A percentile compares a stretch with the other conserved stretches of the same genome.
These are phyloP conservation scores for Parmelia sp. DNA, from an alignment of 495 filamentous ascomycete species.

Conservation along the genomic window DNA sequence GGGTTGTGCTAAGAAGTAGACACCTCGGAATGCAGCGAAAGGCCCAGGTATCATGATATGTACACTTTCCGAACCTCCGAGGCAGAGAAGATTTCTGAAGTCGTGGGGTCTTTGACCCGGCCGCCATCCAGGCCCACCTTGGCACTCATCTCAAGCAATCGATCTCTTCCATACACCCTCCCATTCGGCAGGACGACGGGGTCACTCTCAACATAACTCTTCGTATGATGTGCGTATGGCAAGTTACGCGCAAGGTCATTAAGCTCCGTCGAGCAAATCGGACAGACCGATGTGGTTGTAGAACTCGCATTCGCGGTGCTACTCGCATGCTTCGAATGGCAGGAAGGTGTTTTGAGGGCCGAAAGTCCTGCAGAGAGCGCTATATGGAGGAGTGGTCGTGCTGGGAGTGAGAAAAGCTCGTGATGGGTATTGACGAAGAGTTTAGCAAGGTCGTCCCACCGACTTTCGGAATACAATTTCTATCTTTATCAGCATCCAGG, in stretches of 20 bases:
- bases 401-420: constrained; percentile 74
- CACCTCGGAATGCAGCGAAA: background rate
- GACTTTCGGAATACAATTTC: constrained; percentile 63
- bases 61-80: constrained; percentile 78
- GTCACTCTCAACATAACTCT: constrained; percentile 84
- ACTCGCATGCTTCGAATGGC: constrained; percentile 64
- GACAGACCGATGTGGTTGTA: constrained; percentile 65
- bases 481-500: constrained; percentile 31
- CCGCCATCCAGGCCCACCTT: constrained; percentile 60
- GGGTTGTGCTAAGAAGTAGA: background rate
- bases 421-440: constrained; percentile 83
- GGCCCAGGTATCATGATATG: constrained; percentile 46
- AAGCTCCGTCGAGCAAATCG: constrained; percentile 90
- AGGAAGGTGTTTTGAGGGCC: constrained; percentile 90
- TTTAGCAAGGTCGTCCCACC: constrained; percentile 73
- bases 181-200: constrained; percentile 82
- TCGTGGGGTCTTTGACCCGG: constrained; percentile 76
- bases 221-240: constrained; percentile 89
- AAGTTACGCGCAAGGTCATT: constrained; percentile 83
- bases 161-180: constrained; percentile 71
- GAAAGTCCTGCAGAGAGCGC: constrained; percentile 88
- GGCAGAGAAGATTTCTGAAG: constrained; percentile 56
- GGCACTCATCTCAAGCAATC: constrained; percentile 66
- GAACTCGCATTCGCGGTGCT: constrained; percentile 54
- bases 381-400: constrained; percentile 79